These are phyloP conservation scores for Melaleuca quinquenervia DNA, from an alignment of 345 rosid species.

Conservation along the genomic window DNA sequence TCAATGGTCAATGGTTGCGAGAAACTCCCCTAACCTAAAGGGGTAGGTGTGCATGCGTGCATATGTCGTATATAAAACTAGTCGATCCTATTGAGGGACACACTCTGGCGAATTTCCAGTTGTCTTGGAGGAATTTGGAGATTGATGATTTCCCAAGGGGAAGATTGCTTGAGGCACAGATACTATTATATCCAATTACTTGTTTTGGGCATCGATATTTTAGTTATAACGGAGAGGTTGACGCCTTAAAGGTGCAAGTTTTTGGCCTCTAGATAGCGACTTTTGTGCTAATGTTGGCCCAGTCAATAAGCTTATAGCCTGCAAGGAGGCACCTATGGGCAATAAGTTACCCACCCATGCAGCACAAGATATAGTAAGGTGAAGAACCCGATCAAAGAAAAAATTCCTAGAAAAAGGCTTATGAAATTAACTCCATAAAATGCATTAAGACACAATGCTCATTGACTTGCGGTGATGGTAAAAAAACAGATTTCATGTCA, in stretches of 20 bases:
- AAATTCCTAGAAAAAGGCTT: not conserved
- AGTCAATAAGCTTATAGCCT: not conserved
- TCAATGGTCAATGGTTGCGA: not conserved
- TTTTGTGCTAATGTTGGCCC: not conserved
- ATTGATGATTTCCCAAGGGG: not conserved
- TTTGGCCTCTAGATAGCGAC: not conserved
- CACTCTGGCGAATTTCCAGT: not conserved
- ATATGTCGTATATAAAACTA: not conserved
- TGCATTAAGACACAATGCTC: not conserved
- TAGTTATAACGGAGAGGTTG: not conserved
- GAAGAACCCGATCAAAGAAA: not conserved
- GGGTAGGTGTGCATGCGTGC: not conserved
- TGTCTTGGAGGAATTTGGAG: not conserved
- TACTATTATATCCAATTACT: not conserved
- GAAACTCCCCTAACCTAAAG: not conserved
- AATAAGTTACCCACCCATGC: not conserved
- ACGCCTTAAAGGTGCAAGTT: not conserved
- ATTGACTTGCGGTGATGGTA: not conserved
- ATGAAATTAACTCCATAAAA: not conserved
- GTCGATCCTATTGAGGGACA: not conserved
- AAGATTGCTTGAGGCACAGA: not conserved
- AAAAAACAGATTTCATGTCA: not conserved
- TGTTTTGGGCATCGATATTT: not conserved
- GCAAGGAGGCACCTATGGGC: not conserved
- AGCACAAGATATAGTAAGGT: not conserved